Conservation (phyloP, 306 rosid species). For the Cucumis melo region DNA sequence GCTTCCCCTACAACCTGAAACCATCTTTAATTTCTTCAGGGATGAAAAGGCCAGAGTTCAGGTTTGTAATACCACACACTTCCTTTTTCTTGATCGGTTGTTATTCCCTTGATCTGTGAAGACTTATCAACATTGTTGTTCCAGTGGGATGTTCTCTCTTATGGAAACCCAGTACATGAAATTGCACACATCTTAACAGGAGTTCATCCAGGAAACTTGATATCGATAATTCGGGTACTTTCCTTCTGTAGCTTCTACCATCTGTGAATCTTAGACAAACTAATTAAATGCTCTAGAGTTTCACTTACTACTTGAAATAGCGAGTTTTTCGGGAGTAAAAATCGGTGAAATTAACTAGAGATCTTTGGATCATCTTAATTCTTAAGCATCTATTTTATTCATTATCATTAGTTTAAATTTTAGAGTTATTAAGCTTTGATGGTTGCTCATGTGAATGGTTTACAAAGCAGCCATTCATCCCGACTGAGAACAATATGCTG, state of each 20-base stretch:
- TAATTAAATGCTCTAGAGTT: neutral
- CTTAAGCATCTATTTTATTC: neutral
- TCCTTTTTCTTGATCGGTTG: neutral
- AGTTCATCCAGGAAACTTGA: constrained; percentile 28
- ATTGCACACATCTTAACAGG: constrained; percentile 40
- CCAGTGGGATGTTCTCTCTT: constrained; percentile 60
- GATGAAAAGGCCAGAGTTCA: constrained; percentile 28
- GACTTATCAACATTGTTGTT: neutral
- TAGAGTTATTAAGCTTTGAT: neutral
- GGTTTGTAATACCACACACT: constrained; percentile 18
- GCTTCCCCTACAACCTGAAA: constrained; percentile 31
- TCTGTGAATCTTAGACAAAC: neutral
- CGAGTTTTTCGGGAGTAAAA: neutral
- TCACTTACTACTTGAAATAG: neutral
- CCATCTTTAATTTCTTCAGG: constrained; percentile 28
- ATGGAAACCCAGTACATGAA: constrained; percentile 19
- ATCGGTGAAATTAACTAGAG: neutral
- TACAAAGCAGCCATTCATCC: constrained; percentile 33
- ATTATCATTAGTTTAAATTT: neutral
- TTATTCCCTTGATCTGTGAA: neutral
- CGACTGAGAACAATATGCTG: constrained; percentile 18
- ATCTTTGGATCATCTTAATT: neutral
- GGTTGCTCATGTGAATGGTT: neutral
- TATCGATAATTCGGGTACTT: constrained; percentile 43
- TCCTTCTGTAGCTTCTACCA: neutral